These are phyloP conservation scores for Monosporascus cannonballus DNA, from an alignment of 2,329 filamentous ascomycete species.

Conservation along the genomic window DNA sequence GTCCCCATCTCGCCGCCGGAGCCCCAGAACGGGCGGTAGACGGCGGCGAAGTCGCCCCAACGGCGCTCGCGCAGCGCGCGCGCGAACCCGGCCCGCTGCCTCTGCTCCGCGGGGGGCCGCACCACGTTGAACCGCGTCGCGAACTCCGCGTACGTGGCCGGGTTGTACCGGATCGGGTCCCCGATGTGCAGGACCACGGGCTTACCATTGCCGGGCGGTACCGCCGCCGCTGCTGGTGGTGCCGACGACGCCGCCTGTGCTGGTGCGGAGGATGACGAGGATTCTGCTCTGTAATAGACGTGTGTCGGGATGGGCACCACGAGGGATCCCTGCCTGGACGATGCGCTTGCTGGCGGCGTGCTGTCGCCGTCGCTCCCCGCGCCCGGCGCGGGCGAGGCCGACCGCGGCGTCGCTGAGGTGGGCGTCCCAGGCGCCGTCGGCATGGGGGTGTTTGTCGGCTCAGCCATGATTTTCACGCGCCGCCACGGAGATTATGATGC, in stretches of 20 bases:
- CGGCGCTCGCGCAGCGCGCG: conserved; percentile 41
- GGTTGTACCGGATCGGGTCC: conserved; percentile 51
- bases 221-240: conserved; percentile 16
- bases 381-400: conserved; percentile 31
- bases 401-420: conserved; percentile 35
- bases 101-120: conserved; percentile 44
- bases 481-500: not conserved
- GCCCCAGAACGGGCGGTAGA: conserved; percentile 57
- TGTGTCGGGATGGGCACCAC: conserved; percentile 18
- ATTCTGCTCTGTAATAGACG: conserved; percentile 15
- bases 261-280: conserved; percentile 7
- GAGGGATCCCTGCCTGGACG: conserved; percentile 8
- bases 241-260: conserved; percentile 9
- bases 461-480: conserved; percentile 31
- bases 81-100: conserved; percentile 43
- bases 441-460: conserved; percentile 41
- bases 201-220: conserved; percentile 20
- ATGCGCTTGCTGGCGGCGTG: conserved; percentile 8
- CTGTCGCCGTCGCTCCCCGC: not conserved
- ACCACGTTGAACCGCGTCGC: conserved; percentile 40
- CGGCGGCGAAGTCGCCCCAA: conserved; percentile 48
- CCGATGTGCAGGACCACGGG: conserved; percentile 69
- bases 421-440: conserved; percentile 28
- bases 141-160: conserved; percentile 38
- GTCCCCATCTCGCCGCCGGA: conserved; percentile 59